Base-by-base conservation (phyloP, 768 basidiomycete genomes). In the Aureoboletus auriporus region DNA sequence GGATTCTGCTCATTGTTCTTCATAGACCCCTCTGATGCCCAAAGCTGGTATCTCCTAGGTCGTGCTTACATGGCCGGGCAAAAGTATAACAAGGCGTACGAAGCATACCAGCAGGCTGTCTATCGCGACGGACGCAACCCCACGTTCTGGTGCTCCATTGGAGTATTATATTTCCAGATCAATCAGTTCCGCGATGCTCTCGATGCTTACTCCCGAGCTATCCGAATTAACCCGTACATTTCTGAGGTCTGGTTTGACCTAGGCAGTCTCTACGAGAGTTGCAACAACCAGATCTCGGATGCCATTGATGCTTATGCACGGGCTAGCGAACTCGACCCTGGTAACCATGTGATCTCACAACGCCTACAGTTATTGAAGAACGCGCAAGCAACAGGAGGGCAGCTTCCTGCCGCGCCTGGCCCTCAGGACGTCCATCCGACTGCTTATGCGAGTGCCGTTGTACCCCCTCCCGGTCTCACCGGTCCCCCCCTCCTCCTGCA, bases 141-240 rank as follows among this genome's bases (percentile, higher is more conserved):
- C 0, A 97, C 96, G 0, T 99, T 97, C 70, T 98, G 96, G 96
- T 98, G 95, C 66, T 95, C 93, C 20, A 99, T 99, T 61, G 96
- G 96, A 40, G 96, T 99, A 1, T 79, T 99, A 1, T 99, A 99
- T 67, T 99, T 96, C 78, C 94, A 99, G 66, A 97, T 99, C 75
- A 98, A 97, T 70, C 96, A 99, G 65, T 99, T 91, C 74, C 92
- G 94, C 44, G 96, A 99, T 62, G 95, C 95, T 3, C 84, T 99
- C 33, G 96, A 99, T 62, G 96, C 96, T 9, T 99, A 99, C 69
- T 98, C 96, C 27, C 89, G 95, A 13, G 96, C 96, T 10, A 98
- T 99, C 60, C 86, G 95, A 53, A 94, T 99, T 71, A 97, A 98
- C 65, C 96, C 96, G 0, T 98, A 95, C 75, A 97, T 99, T 60